Base-by-base conservation (phyloP, 495 filamentous ascomycete genomes). In the Letharia columbiana region DNA sequence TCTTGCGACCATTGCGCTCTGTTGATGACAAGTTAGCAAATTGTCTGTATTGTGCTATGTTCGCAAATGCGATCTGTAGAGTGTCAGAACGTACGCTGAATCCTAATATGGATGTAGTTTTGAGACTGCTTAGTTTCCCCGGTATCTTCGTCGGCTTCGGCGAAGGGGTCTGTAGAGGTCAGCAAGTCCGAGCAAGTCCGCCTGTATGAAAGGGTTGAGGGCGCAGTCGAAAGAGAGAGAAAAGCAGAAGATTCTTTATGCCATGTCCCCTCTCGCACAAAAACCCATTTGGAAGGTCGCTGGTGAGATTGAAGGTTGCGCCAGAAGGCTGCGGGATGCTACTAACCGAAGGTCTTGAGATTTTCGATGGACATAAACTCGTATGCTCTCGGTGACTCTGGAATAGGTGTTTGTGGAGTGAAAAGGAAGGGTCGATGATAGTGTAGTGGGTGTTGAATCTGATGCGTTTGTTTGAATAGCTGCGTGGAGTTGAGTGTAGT, bases 291-390 rank as follows among this genome's bases (percentile, higher is more conserved):
- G 52, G 28, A 37, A 31, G 12, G 7, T 40, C 42, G 12, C 47
- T 11, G 31, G 23, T 11, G 20, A 2, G 31, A 11, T 45, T 45
- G 59, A 41, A 33, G 23, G 40, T 57, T 17, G 18, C n/a, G 3
- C 52, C 28, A 57, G 40, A 58, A 58, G 42, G 28, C 9, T 33
- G 17, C 17, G 64, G 35, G 42, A 50, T 49, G 56, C 64, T 59
- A 84, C 92, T 80, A 78, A 96, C 92, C 94, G 89, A 93, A 94
- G 86, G 91, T 89, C 87, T 96, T 96, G 82, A 97, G 91, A 86
- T 98, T 97, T 94, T 96, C 90, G 91, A 96, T 96, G 88, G 92
- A 96, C 92, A 96, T 97, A 96, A 95, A 96, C 89, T 91, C 81
- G 80, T 76, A 75, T 75, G 81, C 78, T 79, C 50, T 40, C 37